Evolutionary conservation across 495 filamentous ascomycete species (phyloP).

Genomic region (Penicillium tannophilum): DNA sequence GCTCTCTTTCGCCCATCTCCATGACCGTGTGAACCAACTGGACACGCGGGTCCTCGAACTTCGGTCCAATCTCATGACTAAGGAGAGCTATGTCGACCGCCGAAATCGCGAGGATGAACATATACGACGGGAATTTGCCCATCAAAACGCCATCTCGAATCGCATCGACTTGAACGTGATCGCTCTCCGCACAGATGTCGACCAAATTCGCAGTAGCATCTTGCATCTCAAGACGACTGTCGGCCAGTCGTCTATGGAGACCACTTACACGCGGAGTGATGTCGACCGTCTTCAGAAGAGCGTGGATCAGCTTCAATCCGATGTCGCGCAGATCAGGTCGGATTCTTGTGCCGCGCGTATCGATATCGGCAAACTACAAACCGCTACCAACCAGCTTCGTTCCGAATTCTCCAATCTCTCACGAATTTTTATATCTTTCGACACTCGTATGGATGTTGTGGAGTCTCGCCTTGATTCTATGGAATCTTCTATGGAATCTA

Average conservation of each 20-base stretch:
- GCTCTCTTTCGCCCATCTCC: conserved; percentile 35
- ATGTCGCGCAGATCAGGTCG: conserved; percentile 36
- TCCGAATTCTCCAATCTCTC: conserved; percentile 13
- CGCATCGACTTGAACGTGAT: conserved; percentile 46
- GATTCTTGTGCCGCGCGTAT: conserved; percentile 40
- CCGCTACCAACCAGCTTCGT: conserved; percentile 39
- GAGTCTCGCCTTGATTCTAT: conserved; percentile 19
- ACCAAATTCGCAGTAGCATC: conserved; percentile 41
- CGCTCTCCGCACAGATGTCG: conserved; percentile 39
- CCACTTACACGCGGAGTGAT: conserved; percentile 40
- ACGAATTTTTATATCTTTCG: conserved; percentile 9
- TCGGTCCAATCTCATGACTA: conserved; percentile 39
- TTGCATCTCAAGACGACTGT: conserved; percentile 39
- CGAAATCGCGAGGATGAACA: conserved; percentile 48
- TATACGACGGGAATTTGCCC: conserved; percentile 45
- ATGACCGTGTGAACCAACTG: conserved; percentile 43
- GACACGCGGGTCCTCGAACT: conserved; percentile 44
- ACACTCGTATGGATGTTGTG: conserved; percentile 26
- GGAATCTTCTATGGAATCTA: conserved; percentile 9
- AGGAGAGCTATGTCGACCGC: conserved; percentile 43
- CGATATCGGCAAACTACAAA: conserved; percentile 43
- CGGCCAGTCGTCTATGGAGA: conserved; percentile 40
- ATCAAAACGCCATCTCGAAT: conserved; percentile 37
- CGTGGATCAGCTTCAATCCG: conserved; percentile 40
- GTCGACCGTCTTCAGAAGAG: conserved; percentile 45